Base-by-base conservation (phyloP, 2,329 filamentous ascomycete species). In the Penicillium sp. region DNA sequence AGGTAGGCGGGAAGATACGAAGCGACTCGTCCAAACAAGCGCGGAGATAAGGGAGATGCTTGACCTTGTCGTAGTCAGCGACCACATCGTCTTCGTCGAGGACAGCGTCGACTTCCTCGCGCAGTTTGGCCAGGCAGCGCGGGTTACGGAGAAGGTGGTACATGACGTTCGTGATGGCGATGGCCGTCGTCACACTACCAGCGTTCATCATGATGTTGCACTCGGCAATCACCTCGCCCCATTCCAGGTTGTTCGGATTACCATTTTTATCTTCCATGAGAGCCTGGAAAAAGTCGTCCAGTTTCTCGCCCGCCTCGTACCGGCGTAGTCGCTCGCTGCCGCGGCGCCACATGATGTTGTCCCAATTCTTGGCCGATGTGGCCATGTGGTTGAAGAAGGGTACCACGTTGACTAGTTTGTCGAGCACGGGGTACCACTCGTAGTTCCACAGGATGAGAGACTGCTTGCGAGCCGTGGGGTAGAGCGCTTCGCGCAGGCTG, bases 181-280 rank as follows among this genome's bases (percentile, higher is more conserved):
- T 81, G 57, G 77, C 81, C 8, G 83, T 85, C 0, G 83, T 85
- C 20, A 79, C 81, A 2, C 74, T 78, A 5, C 83, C 83, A 1
- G 83, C 84, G 62, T 83, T 83, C 67, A 73, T 70, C 68, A 74
- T 72, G 52, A 73, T 71, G 39, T 68, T 69, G 25, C 84, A 75
- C 65, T 87, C 84, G 12, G 84, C 83, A 0, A 84, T 79, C 7
- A 86, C 81, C 69, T 88, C 85, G 25, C 84, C 84, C 78, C 78
- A 84, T 60, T 85, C 82, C 1, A 87, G 78, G 39, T 78, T 78
- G 55, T 81, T 75, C 0, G 77, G 69, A 7, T 71, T 69, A 0
- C 79, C 78, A 41, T 78, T 78, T 61, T 80, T 81, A 61, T 80
- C 78, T 49, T 82, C 81, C 81, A 87, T 84, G 5, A 87, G 69